Evolutionary conservation across 208 protist genomes (phyloP).

Genomic region (Trypanosoma theileri): DNA sequence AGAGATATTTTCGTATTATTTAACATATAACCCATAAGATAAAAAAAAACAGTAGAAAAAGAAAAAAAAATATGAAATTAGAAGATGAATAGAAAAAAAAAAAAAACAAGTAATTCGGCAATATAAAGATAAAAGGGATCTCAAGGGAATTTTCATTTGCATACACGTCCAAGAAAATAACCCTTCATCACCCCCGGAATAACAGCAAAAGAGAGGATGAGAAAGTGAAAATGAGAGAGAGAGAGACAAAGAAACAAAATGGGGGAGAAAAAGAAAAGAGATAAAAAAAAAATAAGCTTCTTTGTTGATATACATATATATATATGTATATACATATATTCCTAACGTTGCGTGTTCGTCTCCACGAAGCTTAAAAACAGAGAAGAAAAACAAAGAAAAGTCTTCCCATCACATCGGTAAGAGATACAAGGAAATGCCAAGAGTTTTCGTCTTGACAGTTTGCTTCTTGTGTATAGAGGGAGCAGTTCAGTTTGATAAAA

Average conservation of each 20-base stretch:
- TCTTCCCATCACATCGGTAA: too few relatives aligned
- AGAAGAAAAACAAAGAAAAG: too few relatives aligned
- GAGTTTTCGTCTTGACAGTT: too few relatives aligned
- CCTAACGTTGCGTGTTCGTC: too few relatives aligned
- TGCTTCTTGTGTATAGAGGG: too few relatives aligned
- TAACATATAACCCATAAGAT: not conserved
- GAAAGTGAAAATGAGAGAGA: not conserved
- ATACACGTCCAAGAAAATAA: too few relatives aligned
- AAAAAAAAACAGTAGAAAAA: conserved; percentile 16
- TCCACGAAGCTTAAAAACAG: too few relatives aligned
- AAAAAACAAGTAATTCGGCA: conserved; percentile 14
- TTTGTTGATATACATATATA: conserved; percentile 13
- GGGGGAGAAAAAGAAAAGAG: not conserved
- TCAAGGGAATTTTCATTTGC: too few relatives aligned
- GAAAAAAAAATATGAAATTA: conserved; percentile 12
- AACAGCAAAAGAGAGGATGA: too few relatives aligned
- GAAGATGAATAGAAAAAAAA: conserved; percentile 5
- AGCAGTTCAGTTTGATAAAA: too few relatives aligned
- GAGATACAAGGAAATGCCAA: too few relatives aligned
- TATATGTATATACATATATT: conserved; percentile 16
- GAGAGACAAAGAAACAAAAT: conserved; percentile 6
- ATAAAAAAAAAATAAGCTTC: not conserved
- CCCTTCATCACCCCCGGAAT: too few relatives aligned
- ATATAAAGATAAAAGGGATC: not conserved
- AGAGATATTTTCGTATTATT: not conserved